Evolutionary conservation across 2,329 filamentous ascomycete species (phyloP).

Genomic region (Pseudogymnoascus pannorum): DNA sequence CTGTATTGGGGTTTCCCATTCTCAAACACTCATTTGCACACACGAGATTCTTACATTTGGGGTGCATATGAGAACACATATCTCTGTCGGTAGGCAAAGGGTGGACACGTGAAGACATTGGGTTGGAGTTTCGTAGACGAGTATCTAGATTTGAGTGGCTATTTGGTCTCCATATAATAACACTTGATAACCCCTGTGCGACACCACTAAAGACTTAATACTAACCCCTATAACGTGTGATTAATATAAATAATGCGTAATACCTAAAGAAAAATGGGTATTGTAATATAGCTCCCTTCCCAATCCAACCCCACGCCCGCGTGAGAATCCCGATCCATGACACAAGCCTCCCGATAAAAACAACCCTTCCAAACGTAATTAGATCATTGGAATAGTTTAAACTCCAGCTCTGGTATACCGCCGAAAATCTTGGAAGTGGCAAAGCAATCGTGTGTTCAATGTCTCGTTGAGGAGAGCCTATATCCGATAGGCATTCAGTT

Average conservation of each 20-base stretch:
- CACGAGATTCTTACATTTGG: neutral
- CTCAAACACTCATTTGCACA: neutral
- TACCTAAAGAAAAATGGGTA: neutral
- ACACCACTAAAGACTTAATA: neutral
- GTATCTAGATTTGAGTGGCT: neutral
- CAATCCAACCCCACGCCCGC: neutral
- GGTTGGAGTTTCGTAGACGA: neutral
- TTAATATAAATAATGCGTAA: neutral
- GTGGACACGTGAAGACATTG: neutral
- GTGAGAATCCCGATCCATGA: neutral
- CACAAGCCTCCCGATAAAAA: neutral
- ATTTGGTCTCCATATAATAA: neutral
- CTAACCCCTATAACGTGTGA: neutral
- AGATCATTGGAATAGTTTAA: neutral
- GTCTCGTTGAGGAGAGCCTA: neutral
- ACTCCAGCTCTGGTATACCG: neutral
- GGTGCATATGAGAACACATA: neutral
- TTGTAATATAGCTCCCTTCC: neutral
- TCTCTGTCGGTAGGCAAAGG: neutral
- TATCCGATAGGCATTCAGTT: too few relatives aligned
- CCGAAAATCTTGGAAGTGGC: neutral
- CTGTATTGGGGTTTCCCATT: neutral
- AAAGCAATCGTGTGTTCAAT: neutral
- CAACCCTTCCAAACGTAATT: neutral
- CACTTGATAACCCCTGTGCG: neutral